Evolutionary conservation across 176 grass and related monocot species (phyloP), one percentile per base, ranked within the genome.

Genomic region (Phragmites australis): DNA sequence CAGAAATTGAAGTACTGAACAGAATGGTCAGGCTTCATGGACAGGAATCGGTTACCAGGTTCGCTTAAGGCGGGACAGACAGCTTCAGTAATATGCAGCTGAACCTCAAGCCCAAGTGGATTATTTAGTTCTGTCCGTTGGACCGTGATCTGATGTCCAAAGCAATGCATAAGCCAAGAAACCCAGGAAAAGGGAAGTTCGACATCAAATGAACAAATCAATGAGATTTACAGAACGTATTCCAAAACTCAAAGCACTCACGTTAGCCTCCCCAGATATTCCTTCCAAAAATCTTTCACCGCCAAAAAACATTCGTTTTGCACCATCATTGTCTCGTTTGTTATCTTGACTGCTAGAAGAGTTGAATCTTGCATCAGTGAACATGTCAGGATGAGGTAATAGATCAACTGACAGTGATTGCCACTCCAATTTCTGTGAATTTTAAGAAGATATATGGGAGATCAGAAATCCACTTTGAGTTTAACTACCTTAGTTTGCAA

Each of bases 311-410:
- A 96, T 88, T 60, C 97, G 57, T 54, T 99, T 96, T 76, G 93
- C 97, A 22, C 93, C 97, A 84, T 91, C 97, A 82, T 86, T 90
- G 53, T 99, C 97, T 68, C 90, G 57, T 63, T 86, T 97, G 50
- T 82, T 84, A 68, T 87, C 89, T 76, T 87, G 58, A 76, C 69
- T 85, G 25, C 53, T 89, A 52, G 88, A 89, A 70, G 90, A 93
- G 76, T 87, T 88, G 76, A 99, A 89, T 41, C 71, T 81, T 82
- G 86, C 87, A 84, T 99, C 97, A 17, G 87, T 74, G n/a, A 99
- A 99, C 97, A 99, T 99, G 75, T 99, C 97, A 83, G 97, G 97
- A 75, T 99, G 97, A 23, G 97, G 97, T 88, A 99, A 90, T 29
- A 99, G 84, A 79, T 99, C 97, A 53, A 99, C 72, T 55, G 97